Conservation (phyloP, 2,329 filamentous ascomycete genomes). For the Curvularia sp. region DNA sequence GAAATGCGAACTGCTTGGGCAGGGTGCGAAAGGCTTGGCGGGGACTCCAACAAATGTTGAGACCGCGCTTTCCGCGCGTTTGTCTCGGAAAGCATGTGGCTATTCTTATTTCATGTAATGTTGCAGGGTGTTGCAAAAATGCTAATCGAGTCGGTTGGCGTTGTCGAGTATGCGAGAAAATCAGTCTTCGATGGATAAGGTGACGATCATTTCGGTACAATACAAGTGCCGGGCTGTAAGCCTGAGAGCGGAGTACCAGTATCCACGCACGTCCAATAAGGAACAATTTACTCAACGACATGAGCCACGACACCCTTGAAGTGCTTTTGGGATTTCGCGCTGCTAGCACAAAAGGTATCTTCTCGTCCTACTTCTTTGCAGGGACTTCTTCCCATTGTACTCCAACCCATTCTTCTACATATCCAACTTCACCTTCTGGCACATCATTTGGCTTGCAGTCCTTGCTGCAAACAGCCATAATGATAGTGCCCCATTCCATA, state of each 20-base stretch:
- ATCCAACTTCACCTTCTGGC: conserved; percentile 70
- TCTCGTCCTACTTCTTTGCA: conserved; percentile 26
- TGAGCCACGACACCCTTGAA: neutral
- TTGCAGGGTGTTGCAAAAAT: neutral
- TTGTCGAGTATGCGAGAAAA: neutral
- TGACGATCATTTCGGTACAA: neutral
- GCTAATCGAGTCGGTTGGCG: no score
- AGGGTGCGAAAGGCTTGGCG: conserved; percentile 3
- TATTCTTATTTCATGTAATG: neutral
- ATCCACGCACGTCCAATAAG: neutral
- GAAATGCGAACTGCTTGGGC: neutral
- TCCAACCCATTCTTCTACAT: conserved; percentile 94
- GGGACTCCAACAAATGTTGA: neutral
- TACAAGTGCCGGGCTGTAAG: neutral
- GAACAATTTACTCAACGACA: neutral
- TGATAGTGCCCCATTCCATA: conserved; percentile 98
- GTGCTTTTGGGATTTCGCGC: neutral
- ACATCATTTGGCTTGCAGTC: conserved; percentile 74
- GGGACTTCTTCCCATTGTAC: conserved; percentile 92
- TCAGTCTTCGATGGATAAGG: neutral
- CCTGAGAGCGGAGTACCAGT: neutral
- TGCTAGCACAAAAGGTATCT: neutral
- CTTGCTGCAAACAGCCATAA: conserved; percentile 81
- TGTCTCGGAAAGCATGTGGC: neutral
- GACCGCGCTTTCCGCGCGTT: neutral